Base-by-base conservation (phyloP, 352 stramenopile species). In the Nothophytophthora sp. region DNA sequence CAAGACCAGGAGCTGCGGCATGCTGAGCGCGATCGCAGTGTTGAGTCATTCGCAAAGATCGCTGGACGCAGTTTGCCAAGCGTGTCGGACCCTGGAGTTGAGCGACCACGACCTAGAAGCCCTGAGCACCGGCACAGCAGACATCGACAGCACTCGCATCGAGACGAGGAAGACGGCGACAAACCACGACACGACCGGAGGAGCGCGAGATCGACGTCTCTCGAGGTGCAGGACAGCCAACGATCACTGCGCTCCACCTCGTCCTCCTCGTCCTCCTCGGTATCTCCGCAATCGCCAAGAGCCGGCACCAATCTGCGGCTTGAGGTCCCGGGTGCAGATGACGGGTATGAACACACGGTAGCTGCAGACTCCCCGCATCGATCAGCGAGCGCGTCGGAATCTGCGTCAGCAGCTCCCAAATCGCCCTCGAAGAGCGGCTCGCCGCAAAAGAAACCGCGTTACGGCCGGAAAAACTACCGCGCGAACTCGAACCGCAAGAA, bases 401-500 rank as follows among this genome's bases (percentile, higher is more conserved):
- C 63, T 35, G 32, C 47, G 43, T 68, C 59, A 4, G 61, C 53
- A 23, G 63, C 58, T 34, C 58, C 57, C 67, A 68, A 58, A 61
- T 60, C 52, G 28, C 68, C 52, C 11, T 68, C 64, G 5, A 67
- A 53, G 60, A 47, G 48, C 52, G 58, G 41, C n/a, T 79, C 54
- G 24, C 50, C 67, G 3, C 61, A 64, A 19, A 82, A 82, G 51
- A 90, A 88, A 38, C 18, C 20, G 24, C 67, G 81, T 24, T 93
- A 93, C 42, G 83, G 81, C 1, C 64, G 81, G 18, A 90, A 90
- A 55, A 75, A 92, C 51, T 92, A 92, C 53, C 79, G 79, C 30
- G 77, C 81, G 8, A 80, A 88, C 39, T 82, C 63, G 18, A 73
- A 56, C 32, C 73, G 76, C 37, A 87, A 85, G 56, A 87, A 88